phyloP scores from a whole-genome alignment of 208 protist genomes.

The Perkinsela sp. region DNA sequence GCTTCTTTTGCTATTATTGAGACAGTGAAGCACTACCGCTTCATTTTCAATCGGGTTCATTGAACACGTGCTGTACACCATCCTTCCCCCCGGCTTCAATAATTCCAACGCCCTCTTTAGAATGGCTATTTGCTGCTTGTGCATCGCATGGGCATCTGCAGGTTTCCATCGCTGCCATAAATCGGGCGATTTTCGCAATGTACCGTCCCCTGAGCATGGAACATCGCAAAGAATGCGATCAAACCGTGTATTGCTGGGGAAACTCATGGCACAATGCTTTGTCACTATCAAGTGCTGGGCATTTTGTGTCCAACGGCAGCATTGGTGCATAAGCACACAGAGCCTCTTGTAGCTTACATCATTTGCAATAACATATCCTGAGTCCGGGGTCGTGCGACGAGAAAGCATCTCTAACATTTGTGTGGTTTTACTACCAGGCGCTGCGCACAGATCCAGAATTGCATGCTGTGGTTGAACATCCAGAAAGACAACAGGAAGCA shows the following conservation, averaged over 20 bases:
- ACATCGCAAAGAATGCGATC: conserved; percentile 74
- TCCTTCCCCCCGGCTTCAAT: conserved; percentile 37
- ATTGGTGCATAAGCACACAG: conserved; percentile 53
- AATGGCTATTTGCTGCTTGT: conserved; percentile 43
- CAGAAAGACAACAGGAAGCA: conserved; percentile 48
- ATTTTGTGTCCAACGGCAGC: conserved; percentile 17
- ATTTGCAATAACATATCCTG: conserved; percentile 61
- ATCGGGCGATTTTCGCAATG: conserved; percentile 68
- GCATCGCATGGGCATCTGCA: conserved; percentile 38
- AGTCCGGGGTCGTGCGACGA: conserved; percentile 4
- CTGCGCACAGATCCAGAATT: conserved; percentile 58
- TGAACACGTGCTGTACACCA: conserved; percentile 82
- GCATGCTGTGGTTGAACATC: conserved; percentile 27
- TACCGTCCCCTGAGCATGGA: conserved; percentile 78
- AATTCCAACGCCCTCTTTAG: conserved; percentile 37
- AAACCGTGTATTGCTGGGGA: conserved; percentile 31
- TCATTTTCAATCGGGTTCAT: conserved; percentile 79
- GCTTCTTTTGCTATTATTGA: conserved; percentile 17
- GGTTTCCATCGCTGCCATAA: conserved; percentile 65
- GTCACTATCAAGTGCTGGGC: conserved; percentile 53
- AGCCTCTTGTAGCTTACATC: conserved; percentile 43
- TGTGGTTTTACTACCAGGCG: conserved; percentile 57
- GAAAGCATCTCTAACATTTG: conserved; percentile 44
- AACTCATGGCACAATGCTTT: conserved; percentile 46
- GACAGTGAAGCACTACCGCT: conserved; percentile 54